Evolutionary conservation across 1,284 basidiomycete genomes (phyloP).

Genomic region (Cryptococcus depauperatus): DNA sequence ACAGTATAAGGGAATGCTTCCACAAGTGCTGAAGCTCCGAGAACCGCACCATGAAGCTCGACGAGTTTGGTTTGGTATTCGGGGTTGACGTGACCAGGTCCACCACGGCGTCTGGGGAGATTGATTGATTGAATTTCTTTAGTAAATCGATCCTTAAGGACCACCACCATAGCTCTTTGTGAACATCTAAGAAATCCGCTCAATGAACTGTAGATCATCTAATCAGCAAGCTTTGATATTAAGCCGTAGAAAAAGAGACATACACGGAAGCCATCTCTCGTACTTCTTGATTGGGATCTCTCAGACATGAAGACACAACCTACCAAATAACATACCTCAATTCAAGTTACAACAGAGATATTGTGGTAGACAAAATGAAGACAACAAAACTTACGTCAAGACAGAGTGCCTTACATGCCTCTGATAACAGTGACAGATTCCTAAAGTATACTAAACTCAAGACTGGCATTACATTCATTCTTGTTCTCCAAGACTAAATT

Average conservation of each 20-base stretch:
- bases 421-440: constrained; percentile 68
- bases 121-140: constrained; percentile 55
- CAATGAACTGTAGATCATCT: constrained; percentile 50
- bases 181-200: constrained; percentile 88
- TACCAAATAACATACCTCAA: constrained; percentile 16
- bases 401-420: constrained; percentile 57
- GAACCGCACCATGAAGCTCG: constrained; percentile 76
- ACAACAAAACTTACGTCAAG: constrained; percentile 56
- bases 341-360: constrained; percentile 1
- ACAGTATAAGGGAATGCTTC: constrained; percentile 56
- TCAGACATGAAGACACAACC: constrained; percentile 65
- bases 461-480: constrained; percentile 48
- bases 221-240: background rate
- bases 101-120: constrained; percentile 62
- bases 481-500: constrained; percentile 46
- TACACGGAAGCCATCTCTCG: constrained; percentile 81
- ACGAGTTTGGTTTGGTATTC: constrained; percentile 66
- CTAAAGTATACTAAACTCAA: constrained; percentile 46
- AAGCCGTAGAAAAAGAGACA: constrained; percentile 9
- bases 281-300: constrained; percentile 88
- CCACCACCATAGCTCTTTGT: constrained; percentile 77
- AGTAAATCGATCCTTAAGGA: constrained; percentile 79
- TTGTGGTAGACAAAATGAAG: too few species aligned
- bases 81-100: constrained; percentile 48
- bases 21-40: constrained; percentile 59